Evolutionary conservation across 2,329 filamentous ascomycete genomes (phyloP), one percentile per base, ranked within the genome.

Genomic region (Dothistroma pini): DNA sequence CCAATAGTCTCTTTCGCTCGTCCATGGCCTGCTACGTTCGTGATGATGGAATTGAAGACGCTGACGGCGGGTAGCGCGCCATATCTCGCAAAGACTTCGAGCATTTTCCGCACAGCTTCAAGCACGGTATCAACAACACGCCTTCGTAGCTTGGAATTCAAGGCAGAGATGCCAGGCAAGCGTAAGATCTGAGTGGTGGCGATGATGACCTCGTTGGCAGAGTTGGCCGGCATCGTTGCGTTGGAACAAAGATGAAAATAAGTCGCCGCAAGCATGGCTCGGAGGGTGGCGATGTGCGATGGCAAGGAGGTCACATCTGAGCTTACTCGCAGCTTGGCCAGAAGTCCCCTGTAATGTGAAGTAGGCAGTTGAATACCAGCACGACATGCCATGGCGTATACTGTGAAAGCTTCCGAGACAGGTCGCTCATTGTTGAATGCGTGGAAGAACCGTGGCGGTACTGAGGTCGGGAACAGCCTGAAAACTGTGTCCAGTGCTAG

Each of bases 401-500:
- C 72, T 1, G 77, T 76, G 63, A 81, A 83, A 2, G 73, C 76
- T 68, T 84, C 81, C 0, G 71, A 60, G 0, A 80, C 22, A 3
- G 81, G 79, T 44, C 81, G 73, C 52, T 81, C 74, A 22, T 71
- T 69, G 44, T 81, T 72, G 64, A 83, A 79, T 1, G 79, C 57
- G 41, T 76, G 75, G 66, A 81, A 79, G 63, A 81, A 74, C 9
- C 79, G 74, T 1, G 68, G 38, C 0, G 78, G 77, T 1, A 76
- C 68, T 22, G 75, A 70, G 0, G 73, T 74, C 1, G 81, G 81
- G 60, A 76, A 78, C 6, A 83, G 71, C 29, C 81, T 75, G 6
- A 83, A 68, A 2, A 74, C 73, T 10, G 79, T 78, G 66, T 84
- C 82, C 2, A 84, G 71, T 4, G 75, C 77, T 19, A 83, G 72